Conservation (phyloP, 352 stramenopile species). For the Phytophthora pseudosyringae region DNA sequence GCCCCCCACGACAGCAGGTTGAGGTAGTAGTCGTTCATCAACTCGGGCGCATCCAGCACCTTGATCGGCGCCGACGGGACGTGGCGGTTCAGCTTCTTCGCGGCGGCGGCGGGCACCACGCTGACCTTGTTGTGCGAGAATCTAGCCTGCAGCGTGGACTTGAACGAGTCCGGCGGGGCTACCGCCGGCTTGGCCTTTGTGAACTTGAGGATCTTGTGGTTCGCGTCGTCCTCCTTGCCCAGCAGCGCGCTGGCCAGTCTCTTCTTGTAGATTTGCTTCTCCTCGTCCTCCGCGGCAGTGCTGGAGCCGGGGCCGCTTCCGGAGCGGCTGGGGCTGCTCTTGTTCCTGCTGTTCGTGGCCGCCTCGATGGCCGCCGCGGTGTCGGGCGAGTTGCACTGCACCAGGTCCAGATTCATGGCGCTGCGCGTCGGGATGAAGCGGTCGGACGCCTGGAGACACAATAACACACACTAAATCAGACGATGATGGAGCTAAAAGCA, state of each 20-base stretch:
- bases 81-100: conserved; percentile 92
- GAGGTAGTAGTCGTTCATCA: conserved; percentile 99
- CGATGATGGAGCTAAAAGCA: background rate
- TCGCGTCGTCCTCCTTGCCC: conserved; percentile 68
- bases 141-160: conserved; percentile 93
- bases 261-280: conserved; percentile 87
- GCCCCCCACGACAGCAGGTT: conserved; percentile 98
- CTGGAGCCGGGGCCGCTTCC: conserved; percentile 9
- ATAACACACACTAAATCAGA: conserved; percentile 16
- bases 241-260: conserved; percentile 83
- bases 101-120: conserved; percentile 63
- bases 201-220: conserved; percentile 98
- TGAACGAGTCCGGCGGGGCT: conserved; percentile 92
- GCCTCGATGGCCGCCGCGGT: conserved; percentile 57
- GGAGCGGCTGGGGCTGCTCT: conserved; percentile 27
- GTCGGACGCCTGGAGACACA: conserved; percentile 52
- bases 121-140: conserved; percentile 97
- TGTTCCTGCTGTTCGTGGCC: conserved; percentile 33
- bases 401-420: conserved; percentile 87
- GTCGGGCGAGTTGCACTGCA: conserved; percentile 71
- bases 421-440: conserved; percentile 88
- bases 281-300: conserved; percentile 58
- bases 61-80: conserved; percentile 97
- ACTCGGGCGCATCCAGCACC: conserved; percentile 97
- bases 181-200: conserved; percentile 96